Evolutionary conservation across 1,284 basidiomycete species (phyloP), one percentile per base, ranked within the genome.

Genomic region (Cutaneotrichosporon mucoides): DNA sequence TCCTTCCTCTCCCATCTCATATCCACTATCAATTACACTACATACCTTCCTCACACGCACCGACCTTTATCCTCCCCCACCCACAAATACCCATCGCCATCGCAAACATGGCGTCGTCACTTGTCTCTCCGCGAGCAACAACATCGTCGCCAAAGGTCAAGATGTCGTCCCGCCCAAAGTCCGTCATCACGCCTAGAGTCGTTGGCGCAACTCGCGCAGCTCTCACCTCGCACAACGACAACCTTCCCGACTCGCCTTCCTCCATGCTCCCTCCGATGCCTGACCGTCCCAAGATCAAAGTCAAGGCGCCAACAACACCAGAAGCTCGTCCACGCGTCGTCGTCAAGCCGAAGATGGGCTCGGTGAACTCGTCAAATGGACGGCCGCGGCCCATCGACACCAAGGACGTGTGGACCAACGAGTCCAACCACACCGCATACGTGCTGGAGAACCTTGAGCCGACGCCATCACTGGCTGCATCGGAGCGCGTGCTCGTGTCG

Each of bases 401-500:
- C 46, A 48, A 48, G 33, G 53, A 55, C 35, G 53, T 55, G 47
- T 53, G 42, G 42, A 53, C 43, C 46, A 53, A 10, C 50, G 57
- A 5, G 38, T 50, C 35, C 12, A 54, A 43, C 47, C 55, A 60
- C 46, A 55, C 53, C 41, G 62, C 56, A 11, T 56, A 57, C 15
- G 51, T 64, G 10, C 62, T 64, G 6, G 62, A 64, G 24, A 34
- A 35, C 15, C 55, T 64, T 43, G 62, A 64, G 24, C 56, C 60
- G 0, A 46, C 57, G 11, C 57, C 59, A 6, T 43, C 24, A 6
- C 58, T 65, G 41, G 71, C 63, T 2, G 66, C 67, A 50, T 68
- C 66, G 13, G 90, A 93, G 73, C 91, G 92, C 68, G 91, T 93
- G 34, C 84, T 92, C 70, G 91, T 94, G 10, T 91, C 90, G 33